These are phyloP conservation scores for Conidiobolus coronatus DNA, from an alignment of 371 early-diverging fungal genomes.

Conservation along the genomic window DNA sequence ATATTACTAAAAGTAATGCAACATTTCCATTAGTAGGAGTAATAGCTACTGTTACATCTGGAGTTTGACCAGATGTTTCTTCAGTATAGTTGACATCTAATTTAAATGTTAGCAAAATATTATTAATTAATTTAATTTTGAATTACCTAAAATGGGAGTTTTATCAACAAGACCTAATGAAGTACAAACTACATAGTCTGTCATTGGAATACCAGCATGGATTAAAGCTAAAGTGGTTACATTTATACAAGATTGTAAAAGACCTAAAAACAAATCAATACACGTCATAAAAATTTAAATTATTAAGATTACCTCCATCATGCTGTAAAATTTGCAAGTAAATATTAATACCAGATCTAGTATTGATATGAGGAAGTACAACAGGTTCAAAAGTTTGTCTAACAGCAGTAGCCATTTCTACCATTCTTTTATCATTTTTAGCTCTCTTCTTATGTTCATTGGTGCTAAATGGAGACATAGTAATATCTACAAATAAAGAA, in stretches of 20 bases:
- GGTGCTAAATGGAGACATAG: conserved; percentile 74
- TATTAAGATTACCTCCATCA: conserved; percentile 48
- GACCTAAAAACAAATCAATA: conserved; percentile 8
- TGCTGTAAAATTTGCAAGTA: conserved; percentile 75
- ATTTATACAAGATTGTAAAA: conserved; percentile 70
- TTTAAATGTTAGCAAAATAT: background rate
- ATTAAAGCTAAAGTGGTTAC: conserved; percentile 84
- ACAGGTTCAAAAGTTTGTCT: conserved; percentile 81
- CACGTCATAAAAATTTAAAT: background rate
- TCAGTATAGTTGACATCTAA: conserved; percentile 73
- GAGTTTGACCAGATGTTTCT: conserved; percentile 53
- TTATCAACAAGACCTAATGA: conserved; percentile 77
- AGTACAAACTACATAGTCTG: conserved; percentile 82
- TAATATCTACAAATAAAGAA: conserved; percentile 71
- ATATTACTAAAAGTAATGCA: conserved; percentile 35
- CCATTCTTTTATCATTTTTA: conserved; percentile 62
- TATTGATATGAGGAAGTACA: conserved; percentile 44
- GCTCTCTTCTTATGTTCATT: conserved; percentile 63
- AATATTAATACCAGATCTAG: conserved; percentile 78
- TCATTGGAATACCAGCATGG: conserved; percentile 95
- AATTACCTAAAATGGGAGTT: conserved; percentile 45
- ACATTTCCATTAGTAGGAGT: conserved; percentile 65
- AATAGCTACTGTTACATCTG: conserved; percentile 73
- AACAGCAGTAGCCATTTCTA: conserved; percentile 64
- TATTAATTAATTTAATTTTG: background rate